A percentile compares a stretch with the other conserved stretches of the same genome.
These are phyloP conservation scores for Medicago lupulina DNA, from an alignment of 306 rosid genomes.

Conservation along the genomic window DNA sequence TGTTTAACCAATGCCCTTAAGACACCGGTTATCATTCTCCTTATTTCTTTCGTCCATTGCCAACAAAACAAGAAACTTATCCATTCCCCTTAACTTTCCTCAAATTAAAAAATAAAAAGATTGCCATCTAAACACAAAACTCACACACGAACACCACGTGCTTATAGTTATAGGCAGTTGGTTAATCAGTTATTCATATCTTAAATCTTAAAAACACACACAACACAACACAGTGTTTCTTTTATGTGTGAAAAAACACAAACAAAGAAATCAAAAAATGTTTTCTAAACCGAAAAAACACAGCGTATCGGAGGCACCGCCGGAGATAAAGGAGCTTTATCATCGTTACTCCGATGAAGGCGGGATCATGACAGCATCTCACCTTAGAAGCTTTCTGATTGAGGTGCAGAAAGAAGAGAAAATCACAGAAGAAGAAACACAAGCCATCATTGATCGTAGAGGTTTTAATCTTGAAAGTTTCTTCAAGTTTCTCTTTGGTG, in stretches of 20 bases:
- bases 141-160: too few species aligned
- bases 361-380: slow-evolving; percentile 67
- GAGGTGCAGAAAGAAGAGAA: slow-evolving; percentile 71
- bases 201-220: not conserved
- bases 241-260: too few species aligned
- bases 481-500: slow-evolving; percentile 76
- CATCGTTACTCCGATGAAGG: slow-evolving; percentile 62
- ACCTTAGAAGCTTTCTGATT: slow-evolving; percentile 62
- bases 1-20: too few species aligned
- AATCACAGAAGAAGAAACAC: slow-evolving; percentile 60
- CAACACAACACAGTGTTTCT: not conserved
- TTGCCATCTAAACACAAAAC: too few species aligned
- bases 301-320: slow-evolving; percentile 77
- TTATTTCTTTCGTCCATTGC: too few species aligned
- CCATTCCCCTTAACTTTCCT: too few species aligned
- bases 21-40: too few species aligned
- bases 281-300: slow-evolving; percentile 77
- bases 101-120: too few species aligned
- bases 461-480: slow-evolving; percentile 71
- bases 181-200: not conserved
- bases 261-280: not conserved
- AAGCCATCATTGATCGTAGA: slow-evolving; percentile 62
- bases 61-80: too few species aligned
- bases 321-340: slow-evolving; percentile 60
- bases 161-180: not conserved